Conservation (phyloP, 768 basidiomycete genomes). For the Podaxis sp. region DNA sequence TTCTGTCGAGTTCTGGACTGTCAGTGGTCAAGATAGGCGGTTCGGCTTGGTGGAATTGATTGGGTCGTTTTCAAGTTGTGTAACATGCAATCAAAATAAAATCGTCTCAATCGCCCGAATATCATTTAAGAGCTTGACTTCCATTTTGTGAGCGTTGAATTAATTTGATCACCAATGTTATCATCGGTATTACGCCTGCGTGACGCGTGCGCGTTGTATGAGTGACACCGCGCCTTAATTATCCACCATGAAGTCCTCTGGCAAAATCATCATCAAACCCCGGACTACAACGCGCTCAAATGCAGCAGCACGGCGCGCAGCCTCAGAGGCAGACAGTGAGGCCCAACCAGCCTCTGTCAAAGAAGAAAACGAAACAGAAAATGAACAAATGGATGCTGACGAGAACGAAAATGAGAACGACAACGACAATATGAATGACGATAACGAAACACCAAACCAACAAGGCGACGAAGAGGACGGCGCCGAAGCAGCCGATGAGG, state of each 20-base stretch:
- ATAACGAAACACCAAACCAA: constrained; percentile 20
- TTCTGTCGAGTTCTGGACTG: not conserved
- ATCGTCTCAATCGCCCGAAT: not conserved
- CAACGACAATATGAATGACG: constrained; percentile 28
- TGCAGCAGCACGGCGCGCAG: constrained; percentile 21
- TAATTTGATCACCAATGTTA: no score
- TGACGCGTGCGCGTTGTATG: not conserved
- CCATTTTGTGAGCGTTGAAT: no score
- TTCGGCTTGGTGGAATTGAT: not conserved
- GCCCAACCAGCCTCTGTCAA: constrained; percentile 24
- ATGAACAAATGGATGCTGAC: constrained; percentile 32
- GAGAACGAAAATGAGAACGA: constrained; percentile 25
- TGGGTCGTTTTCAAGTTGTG: constrained; percentile 10
- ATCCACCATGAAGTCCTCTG: constrained; percentile 22
- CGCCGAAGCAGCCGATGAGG: constrained; percentile 33
- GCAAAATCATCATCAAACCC: constrained; percentile 54
- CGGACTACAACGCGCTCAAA: constrained; percentile 27
- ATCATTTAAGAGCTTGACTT: no score
- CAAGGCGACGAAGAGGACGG: constrained; percentile 33
- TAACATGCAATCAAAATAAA: constrained; percentile 4
- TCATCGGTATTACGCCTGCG: no score
- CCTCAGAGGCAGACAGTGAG: constrained; percentile 22
- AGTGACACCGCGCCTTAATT: constrained; percentile 3
- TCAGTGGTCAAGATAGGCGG: not conserved
- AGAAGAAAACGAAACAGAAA: constrained; percentile 31